Evolutionary conservation across 2,329 filamentous ascomycete species (phyloP), one percentile per base, ranked within the genome.

Genomic region (Xylariaceae sp.): DNA sequence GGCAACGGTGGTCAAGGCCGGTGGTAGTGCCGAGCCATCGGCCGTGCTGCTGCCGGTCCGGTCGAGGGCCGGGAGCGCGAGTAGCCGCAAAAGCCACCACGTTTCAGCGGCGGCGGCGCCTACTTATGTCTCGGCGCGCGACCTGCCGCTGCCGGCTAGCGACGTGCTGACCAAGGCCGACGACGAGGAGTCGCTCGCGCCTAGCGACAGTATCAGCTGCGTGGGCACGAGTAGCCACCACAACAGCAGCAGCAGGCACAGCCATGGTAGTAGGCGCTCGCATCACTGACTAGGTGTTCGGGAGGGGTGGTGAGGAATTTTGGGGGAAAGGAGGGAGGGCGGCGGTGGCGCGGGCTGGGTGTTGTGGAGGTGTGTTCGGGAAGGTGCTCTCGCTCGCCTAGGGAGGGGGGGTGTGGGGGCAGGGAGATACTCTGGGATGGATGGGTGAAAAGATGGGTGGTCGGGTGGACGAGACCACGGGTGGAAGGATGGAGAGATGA

Each of bases 131-230:
- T 52, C 53, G 3, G 52, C 63, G 8, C 56, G 55, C 17, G 43
- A 60, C 15, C 47, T 63, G 12, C 52, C 60, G n/a, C 49, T 66
- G 16, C 64, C 68, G 6, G 27, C 15, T 7, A 15, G 5, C 10
- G 27, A 29, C 8, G 27, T 29, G 8, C 21, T 23, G 21, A 23
- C 62, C 58, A n/a, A n/a, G n/a, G n/a, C n/a, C 37, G 63, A 62
- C 32, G 64, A 70, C 8, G 65, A 70, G 32, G 65, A 61, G 31
- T 77, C 71, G 45, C 59, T 80, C 22, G 72, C 67, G 27, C 75
- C 75, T 2, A 70, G 67, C 45, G 75, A 80, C 49, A 79, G 75
- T 47, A 75, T 80, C 36, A 77, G 73, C 50, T 74, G 70, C 44
- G 64, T 77, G n/a, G 75, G 72, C n/a, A n/a, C n/a, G n/a, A n/a